Evolutionary conservation across 176 grass and related monocot genomes (phyloP), one percentile per base, ranked within the genome.

Genomic region (Avena atlantica): DNA sequence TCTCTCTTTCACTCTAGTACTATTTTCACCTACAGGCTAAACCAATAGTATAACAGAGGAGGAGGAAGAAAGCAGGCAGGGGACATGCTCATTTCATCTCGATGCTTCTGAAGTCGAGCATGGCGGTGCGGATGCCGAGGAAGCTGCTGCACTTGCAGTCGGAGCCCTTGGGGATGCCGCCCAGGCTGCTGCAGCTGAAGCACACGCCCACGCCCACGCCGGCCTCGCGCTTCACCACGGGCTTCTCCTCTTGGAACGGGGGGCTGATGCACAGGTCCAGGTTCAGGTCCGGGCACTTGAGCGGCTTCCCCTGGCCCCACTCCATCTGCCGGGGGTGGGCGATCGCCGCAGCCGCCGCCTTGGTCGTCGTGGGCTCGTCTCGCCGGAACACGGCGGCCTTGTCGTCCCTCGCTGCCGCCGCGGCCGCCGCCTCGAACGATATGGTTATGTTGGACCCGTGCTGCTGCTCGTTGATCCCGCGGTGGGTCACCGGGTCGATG

Each of bases 211-310:
- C 49, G 13, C 91, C 80, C 15, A 51, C 13, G 23, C 90, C 83
- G 24, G 48, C n/a, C 37, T 92, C 91, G n/a, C 83, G 76, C 86
- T 95, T 93, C 51, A 89, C 85, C 20, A 89, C 83, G 1, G 93
- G 87, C 83, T 89, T 90, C 42, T 94, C 92, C 77, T 92, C 89
- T 71, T 50, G 87, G 50, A 84, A 76, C 15, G 92, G 96, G 13
- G 92, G 93, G 90, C 93, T 96, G 78, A 98, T 98, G 83, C 92
- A 92, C 1, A 98, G 93, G 37, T 98, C 96, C 84, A 98, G 68
- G 86, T 98, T 98, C 2, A 98, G 89, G 85, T 98, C 96, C 0
- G 93, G 93, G 76, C 92, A 93, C 88, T 89, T 93, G 78, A 90
- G 92, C 37, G 89, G 53, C 87, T 89, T 88, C 74, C 87, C 88